phyloP scores from a whole-genome alignment of 106 monocot species.

The Posidonia australis region DNA sequence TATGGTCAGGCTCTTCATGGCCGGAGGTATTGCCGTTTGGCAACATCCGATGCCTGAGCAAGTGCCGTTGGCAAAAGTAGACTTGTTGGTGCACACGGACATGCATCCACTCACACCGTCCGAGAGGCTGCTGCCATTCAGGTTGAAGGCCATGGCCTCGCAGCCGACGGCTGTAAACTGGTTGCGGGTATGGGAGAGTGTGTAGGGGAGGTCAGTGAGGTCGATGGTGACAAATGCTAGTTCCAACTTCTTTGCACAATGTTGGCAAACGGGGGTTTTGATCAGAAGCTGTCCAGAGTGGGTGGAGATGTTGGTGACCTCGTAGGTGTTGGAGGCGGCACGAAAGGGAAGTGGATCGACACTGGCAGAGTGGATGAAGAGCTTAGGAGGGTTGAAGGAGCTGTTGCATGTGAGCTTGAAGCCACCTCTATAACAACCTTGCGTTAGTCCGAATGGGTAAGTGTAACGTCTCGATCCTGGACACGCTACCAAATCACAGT shows the following conservation, averaged over 20 bases:
- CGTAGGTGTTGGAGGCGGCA: not conserved
- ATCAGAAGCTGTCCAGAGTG: too few species aligned
- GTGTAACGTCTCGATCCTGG: too few species aligned
- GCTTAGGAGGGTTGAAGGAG: conserved; percentile 15
- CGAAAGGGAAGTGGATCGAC: not conserved
- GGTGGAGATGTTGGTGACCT: conserved; percentile 15
- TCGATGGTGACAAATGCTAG: not conserved
- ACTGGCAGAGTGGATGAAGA: conserved; percentile 17
- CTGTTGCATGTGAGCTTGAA: conserved; percentile 38
- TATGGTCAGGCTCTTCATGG: conserved; percentile 3
- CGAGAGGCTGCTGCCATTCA: not conserved
- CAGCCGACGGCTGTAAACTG: conserved; percentile 49
- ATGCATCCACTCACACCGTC: conserved; percentile 6
- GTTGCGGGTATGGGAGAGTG: conserved; percentile 30
- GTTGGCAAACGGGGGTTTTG: too few species aligned
- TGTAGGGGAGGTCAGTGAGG: conserved; percentile 19
- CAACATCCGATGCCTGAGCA: conserved; percentile 22
- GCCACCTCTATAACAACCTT: conserved; percentile 22
- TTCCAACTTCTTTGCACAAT: not conserved
- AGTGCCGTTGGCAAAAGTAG: conserved; percentile 10
- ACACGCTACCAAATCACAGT: too few species aligned
- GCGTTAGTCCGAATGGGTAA: conserved; percentile 44
- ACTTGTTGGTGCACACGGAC: conserved; percentile 2
- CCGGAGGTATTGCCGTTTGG: conserved; percentile 7
- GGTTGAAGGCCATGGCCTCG: conserved; percentile 28